Conservation (phyloP, 192 early-diverging fungal genomes). For the Spizellomyces sp. region DNA sequence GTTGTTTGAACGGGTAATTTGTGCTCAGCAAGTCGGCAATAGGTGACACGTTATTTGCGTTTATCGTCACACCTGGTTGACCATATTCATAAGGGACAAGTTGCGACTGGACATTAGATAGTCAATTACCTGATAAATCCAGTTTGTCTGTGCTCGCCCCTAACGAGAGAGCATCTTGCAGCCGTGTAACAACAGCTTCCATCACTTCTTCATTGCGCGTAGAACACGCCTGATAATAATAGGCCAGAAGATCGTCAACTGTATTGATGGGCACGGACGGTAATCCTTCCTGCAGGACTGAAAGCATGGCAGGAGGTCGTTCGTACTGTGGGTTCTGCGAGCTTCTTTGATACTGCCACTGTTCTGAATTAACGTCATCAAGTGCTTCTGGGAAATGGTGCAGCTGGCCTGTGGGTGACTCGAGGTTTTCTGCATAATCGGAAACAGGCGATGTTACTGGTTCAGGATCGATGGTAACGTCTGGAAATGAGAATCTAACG, state of each 20-base stretch:
- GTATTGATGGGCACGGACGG: not conserved
- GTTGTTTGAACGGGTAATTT: conserved; percentile 5
- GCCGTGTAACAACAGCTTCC: conserved; percentile 12
- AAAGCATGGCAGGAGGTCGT: too few species aligned
- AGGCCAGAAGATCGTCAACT: conserved; percentile 10
- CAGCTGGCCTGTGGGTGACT: too few species aligned
- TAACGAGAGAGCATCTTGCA: not conserved
- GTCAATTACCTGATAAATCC: conserved; percentile 3
- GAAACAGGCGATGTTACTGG: not conserved
- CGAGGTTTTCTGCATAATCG: too few species aligned
- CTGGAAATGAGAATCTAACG: conserved; percentile 41
- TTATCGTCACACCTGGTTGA: not conserved
- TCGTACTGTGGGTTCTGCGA: too few species aligned
- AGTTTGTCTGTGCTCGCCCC: not conserved
- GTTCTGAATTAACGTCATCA: too few species aligned
- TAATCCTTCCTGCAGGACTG: too few species aligned
- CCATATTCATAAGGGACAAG: too few species aligned
- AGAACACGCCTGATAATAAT: conserved; percentile 15
- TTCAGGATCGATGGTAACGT: conserved; percentile 35
- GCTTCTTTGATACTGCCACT: too few species aligned
- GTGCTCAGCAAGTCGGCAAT: conserved; percentile 14
- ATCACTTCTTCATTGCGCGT: conserved; percentile 17
- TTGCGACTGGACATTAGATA: too few species aligned
- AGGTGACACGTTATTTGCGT: conserved; percentile 8
- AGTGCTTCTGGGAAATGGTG: too few species aligned